Percentiles rank a stretch among this genome's conserved stretches.
Evolutionary conservation across 495 filamentous ascomycete genomes (phyloP).

Genomic region (Aspergillus kassunensis): DNA sequence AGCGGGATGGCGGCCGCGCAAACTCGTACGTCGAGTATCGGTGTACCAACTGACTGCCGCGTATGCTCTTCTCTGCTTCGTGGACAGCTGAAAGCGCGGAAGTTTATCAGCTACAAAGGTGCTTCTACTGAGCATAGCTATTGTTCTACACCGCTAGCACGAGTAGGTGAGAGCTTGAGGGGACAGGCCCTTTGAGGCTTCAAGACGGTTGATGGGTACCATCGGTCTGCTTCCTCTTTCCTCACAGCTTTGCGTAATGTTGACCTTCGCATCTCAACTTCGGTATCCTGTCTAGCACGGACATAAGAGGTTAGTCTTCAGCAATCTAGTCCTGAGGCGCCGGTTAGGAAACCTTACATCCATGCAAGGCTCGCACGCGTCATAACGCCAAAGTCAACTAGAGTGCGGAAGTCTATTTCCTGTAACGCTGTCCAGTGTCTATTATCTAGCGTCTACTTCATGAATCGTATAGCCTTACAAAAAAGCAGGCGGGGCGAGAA

Average conservation of each 20-base stretch:
- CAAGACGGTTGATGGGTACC: too few relatives aligned
- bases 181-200: too few relatives aligned
- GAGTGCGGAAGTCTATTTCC: conserved; percentile 1
- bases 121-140: too few relatives aligned
- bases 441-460: conserved; percentile 5
- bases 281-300: neutral
- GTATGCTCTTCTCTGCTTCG: neutral
- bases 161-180: neutral
- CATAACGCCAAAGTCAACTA: neutral
- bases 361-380: conserved; percentile 14
- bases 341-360: conserved; percentile 4
- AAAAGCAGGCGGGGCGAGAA: conserved; percentile 3
- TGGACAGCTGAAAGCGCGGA: neutral
- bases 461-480: neutral
- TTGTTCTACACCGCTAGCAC: neutral
- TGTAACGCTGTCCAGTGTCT: neutral
- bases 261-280: neutral
- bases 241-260: neutral
- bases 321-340: neutral
- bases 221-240: neutral
- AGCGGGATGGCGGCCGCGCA: neutral
- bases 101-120: neutral
- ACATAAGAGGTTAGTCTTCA: neutral
- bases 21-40: neutral
- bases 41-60: neutral